These are phyloP conservation scores for Podospora tetraspora DNA, from an alignment of 495 filamentous ascomycete species.

Conservation along the genomic window DNA sequence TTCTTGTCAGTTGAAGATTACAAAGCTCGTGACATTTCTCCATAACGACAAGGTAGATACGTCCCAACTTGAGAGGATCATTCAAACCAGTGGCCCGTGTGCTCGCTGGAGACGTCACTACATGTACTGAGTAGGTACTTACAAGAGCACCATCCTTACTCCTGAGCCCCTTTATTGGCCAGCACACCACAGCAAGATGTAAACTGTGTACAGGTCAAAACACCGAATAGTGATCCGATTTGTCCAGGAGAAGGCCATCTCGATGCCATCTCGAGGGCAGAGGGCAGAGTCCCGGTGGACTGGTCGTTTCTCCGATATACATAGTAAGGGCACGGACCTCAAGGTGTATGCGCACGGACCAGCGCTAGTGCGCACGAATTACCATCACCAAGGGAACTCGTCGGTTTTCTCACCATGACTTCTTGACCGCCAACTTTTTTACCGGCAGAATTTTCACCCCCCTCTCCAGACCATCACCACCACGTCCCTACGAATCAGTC, in stretches of 20 bases:
- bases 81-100: background rate
- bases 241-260: background rate
- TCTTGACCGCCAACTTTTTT: constrained; percentile 31
- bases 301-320: background rate
- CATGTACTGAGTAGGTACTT: too few species aligned
- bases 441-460: constrained; percentile 31
- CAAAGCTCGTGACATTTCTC: background rate
- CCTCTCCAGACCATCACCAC: constrained; percentile 20
- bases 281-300: background rate
- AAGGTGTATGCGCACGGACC: background rate
- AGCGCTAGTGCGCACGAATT: too few species aligned
- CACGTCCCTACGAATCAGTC: constrained; percentile 12
- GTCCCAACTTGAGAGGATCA: background rate
- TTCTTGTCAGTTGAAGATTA: background rate
- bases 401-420: constrained; percentile 7
- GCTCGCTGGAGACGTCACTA: background rate
- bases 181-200: background rate
- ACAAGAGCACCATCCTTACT: background rate
- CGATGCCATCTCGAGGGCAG: background rate
- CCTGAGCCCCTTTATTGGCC: background rate
- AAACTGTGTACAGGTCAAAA: background rate
- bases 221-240: background rate
- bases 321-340: background rate
- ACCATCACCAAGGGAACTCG: too few species aligned
- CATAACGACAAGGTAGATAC: background rate